Evolutionary conservation across 805 yeast species (phyloP).

Genomic region (Pichia membranifaciens): DNA sequence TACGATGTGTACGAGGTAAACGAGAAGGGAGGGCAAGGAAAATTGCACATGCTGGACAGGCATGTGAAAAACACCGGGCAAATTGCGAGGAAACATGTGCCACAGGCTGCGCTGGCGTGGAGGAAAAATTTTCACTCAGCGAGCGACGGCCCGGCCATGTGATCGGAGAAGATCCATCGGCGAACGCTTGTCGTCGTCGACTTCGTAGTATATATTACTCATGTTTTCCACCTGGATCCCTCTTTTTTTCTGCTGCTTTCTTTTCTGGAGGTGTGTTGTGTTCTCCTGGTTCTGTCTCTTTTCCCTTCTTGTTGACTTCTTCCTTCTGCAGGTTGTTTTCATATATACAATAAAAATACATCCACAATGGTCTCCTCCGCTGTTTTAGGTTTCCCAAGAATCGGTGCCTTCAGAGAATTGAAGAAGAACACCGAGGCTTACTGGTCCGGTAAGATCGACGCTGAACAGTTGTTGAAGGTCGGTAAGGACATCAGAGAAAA

Average conservation of each 20-base stretch:
- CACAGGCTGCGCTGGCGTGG: neutral
- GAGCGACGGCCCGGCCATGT: too few species aligned
- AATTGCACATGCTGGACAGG: too few species aligned
- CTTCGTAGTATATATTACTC: too few species aligned
- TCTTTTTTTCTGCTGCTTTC: neutral
- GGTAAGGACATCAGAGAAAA: constrained; percentile 93
- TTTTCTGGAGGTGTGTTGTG: neutral
- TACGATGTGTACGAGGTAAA: neutral
- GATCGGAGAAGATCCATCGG: neutral
- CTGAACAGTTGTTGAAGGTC: constrained; percentile 80
- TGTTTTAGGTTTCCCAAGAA: constrained; percentile 99
- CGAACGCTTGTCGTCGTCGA: neutral
- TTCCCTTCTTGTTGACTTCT: neutral
- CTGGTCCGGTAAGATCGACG: constrained; percentile 92
- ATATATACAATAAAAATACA: neutral
- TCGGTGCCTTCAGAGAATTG: constrained; percentile 98
- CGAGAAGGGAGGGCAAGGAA: neutral
- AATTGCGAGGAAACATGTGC: neutral
- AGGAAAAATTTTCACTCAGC: constrained; percentile 1
- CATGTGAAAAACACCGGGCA: neutral
- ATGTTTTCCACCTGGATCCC: neutral
- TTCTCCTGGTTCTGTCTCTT: neutral
- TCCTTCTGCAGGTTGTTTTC: constrained; percentile 2
- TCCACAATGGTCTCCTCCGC: constrained; percentile 86
- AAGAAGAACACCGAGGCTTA: constrained; percentile 98